Percentiles rank a stretch among this genome's conserved stretches.
Evolutionary conservation across 306 rosid genomes (phyloP).

Genomic region (Spatholobus suberectus): DNA sequence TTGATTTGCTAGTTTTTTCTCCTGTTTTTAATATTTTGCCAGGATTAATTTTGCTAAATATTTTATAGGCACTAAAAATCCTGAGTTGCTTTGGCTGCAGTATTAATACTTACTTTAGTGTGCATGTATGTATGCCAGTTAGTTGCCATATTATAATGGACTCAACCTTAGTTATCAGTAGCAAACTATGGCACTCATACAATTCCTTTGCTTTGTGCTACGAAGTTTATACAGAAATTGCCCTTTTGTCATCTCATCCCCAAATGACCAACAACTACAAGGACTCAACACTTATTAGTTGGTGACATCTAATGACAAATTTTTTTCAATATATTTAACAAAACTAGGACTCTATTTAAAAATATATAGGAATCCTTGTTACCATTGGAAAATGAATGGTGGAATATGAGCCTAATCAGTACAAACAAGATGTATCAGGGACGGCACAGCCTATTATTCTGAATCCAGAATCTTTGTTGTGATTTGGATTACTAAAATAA

Average conservation of each 20-base stretch:
- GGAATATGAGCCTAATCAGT: not conserved
- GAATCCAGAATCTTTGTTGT: slow-evolving; percentile 13
- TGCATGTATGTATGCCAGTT: not conserved
- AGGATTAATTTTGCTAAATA: no score
- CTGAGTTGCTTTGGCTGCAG: not conserved
- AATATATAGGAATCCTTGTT: not conserved
- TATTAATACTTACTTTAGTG: not conserved
- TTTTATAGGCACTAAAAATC: not conserved
- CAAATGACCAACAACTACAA: not conserved
- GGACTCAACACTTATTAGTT: not conserved
- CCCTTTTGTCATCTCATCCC: not conserved
- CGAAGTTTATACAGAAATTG: not conserved
- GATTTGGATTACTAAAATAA: not conserved
- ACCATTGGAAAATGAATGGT: not conserved
- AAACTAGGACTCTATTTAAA: not conserved
- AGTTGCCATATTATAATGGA: not conserved
- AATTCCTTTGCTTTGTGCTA: not conserved
- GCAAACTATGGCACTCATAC: not conserved
- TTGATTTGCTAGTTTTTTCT: no score
- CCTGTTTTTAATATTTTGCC: no score
- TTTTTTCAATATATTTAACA: not conserved
- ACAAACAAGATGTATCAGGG: not conserved
- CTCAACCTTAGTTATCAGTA: not conserved
- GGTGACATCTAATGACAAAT: not conserved
- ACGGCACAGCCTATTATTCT: not conserved